Evolutionary conservation across 805 yeast species (phyloP), one percentile per base, ranked within the genome.

Genomic region (Teunomyces kruisii): DNA sequence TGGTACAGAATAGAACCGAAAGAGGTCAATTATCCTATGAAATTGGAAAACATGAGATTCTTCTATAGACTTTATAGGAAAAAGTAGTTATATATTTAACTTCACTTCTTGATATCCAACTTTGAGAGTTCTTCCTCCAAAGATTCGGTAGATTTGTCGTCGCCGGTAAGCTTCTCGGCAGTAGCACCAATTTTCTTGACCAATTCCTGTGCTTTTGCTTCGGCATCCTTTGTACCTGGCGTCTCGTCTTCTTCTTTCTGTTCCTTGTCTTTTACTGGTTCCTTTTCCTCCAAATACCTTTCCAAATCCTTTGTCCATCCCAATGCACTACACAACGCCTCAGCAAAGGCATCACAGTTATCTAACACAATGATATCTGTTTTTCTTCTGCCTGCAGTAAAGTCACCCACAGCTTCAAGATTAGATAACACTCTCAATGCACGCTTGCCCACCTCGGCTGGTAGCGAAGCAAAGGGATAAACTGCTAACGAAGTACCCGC

Each of bases 401-500:
- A 86, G 52, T 81, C 85, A 3, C 98, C 98, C 10, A 88, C 97
- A 0, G 65, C 56, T 47, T 88, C 96, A 43, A 76, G 75, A 59
- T 92, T 92, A 29, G 89, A 74, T 46, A 92, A 72, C 0, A 84
- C 81, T 48, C 99, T 72, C 3, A 72, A 59, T 14, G 79, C 64
- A 3, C 43, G 42, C 1, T 64, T 57, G 3, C 73, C 71, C 0
- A 84, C 78, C 55, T 86, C 90, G 2, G 78, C 64, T 0, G 97
- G 96, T 41, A 92, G 68, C 8, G 81, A 73, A 1, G 97, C 96
- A 74, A 92, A 92, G 2, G 99, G 99, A 51, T 81, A 81, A 1
- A 92, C 98, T 0, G 91, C 81, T 32, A 92, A 74, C 0, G 96
- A 88, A 0, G 97, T 89, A 1, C 99, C 99, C 0, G 96, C 97